phyloP scores from a whole-genome alignment of 177 flowering plant species.

The Tripterygium wilfordii region DNA sequence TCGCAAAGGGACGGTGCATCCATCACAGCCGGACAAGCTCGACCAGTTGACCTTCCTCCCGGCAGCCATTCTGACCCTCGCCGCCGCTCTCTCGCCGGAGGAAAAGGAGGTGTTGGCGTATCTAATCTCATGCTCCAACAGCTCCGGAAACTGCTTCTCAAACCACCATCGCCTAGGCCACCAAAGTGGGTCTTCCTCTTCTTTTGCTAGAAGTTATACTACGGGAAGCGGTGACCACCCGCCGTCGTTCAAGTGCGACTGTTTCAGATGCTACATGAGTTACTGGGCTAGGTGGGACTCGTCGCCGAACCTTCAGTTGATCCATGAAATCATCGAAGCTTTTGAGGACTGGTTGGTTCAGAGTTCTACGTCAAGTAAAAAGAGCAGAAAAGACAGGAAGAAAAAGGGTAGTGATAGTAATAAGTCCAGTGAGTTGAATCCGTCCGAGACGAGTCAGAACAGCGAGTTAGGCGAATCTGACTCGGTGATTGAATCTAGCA shows the following conservation, averaged over 20 bases:
- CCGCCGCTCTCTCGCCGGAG: slow-evolving; percentile 49
- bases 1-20: slow-evolving; percentile 69
- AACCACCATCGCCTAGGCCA: too few relatives aligned
- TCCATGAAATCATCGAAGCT: slow-evolving; percentile 76
- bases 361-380: slow-evolving; percentile 12
- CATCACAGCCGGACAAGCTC: slow-evolving; percentile 43
- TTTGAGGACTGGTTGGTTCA: slow-evolving; percentile 50
- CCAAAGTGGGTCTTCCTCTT: too few relatives aligned
- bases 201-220: too few relatives aligned
- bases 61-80: slow-evolving; percentile 55
- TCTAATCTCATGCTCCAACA: slow-evolving; percentile 45
- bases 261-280: slow-evolving; percentile 75
- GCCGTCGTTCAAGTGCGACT: slow-evolving; percentile 51
- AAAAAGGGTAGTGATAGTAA: slow-evolving; percentile 3
- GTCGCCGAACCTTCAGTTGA: slow-evolving; percentile 79
- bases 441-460: slow-evolving; percentile 13
- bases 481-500: slow-evolving; percentile 11
- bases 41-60: slow-evolving; percentile 64
- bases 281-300: slow-evolving; percentile 85
- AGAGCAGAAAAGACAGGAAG: slow-evolving; percentile 16
- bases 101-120: slow-evolving; percentile 77
- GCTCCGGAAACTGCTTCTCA: too few relatives aligned
- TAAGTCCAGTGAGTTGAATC: slow-evolving; percentile 16
- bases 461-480: slow-evolving; percentile 12
- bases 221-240: slow-evolving; percentile 25